Evolutionary conservation across 371 early-diverging fungal species (phyloP), one percentile per base, ranked within the genome.

Genomic region (Mucor racemosus): DNA sequence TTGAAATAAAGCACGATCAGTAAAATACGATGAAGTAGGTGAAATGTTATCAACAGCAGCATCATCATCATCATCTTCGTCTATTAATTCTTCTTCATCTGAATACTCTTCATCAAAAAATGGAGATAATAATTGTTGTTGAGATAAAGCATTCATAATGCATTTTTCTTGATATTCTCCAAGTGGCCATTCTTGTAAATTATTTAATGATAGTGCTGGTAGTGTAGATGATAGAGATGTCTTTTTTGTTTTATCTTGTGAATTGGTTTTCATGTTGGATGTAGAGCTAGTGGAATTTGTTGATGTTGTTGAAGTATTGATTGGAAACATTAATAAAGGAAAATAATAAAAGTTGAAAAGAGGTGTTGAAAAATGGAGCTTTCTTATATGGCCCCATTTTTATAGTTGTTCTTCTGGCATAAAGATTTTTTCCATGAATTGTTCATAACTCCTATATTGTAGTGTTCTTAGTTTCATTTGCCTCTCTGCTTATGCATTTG

Each of bases 341-440:
- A 60, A 15, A 63, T 7, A 42, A 41, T 14, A 60, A 39, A 33
- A 56, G 38, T 44, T 50, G 46, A 57, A 35, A 26, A 58, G 34
- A 35, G 53, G 50, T 41, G 57, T 9, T 46, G 31, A 34, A 48
- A 40, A 31, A 14, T 11, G 14, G 53, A 53, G 10, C 4, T 38
- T 38, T 38, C 9, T 38, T 7, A 1, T 0, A 11, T 7, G 38
- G 38, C 9, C 11, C 33, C 34, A 33, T 60, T 36, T 68, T 60
- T 62, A 58, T 64, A 33, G 53, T 66, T 80, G 76, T 60, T 84
- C 81, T 60, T 82, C 81, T 39, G 78, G 75, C 74, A 84, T 76
- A 73, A 85, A 85, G 54, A 82, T 77, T 62, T 72, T 79, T 62
- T 74, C 80, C 79, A 85, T 82, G 64, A 85, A 85, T 39, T 78